phyloP scores from a whole-genome alignment of 331 rosid species.

The Malus hybrid region DNA sequence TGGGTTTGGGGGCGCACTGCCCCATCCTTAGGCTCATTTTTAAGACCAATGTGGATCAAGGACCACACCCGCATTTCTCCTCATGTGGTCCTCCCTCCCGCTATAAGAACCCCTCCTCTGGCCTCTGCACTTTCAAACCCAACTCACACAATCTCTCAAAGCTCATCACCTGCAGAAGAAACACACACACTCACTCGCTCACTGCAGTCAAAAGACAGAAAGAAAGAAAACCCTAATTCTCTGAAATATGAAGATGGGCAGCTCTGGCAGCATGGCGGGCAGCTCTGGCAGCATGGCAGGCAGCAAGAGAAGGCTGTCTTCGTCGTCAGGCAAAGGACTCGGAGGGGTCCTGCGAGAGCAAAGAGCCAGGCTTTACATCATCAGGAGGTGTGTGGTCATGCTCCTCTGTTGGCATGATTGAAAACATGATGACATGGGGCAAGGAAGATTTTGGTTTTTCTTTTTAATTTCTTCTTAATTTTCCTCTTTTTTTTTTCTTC shows the following conservation, averaged over 20 bases:
- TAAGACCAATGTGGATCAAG: constrained; percentile 32
- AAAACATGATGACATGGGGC: not conserved
- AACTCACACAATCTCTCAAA: constrained; percentile 2
- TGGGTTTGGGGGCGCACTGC: constrained; percentile 64
- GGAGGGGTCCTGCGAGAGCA: constrained; percentile 83
- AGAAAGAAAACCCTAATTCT: not conserved
- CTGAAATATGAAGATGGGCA: constrained; percentile 61
- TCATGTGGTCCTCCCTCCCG: not conserved
- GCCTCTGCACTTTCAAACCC: constrained; percentile 8
- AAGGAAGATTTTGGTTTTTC: not conserved
- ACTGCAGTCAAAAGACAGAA: not conserved
- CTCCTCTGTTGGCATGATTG: constrained; percentile 97
- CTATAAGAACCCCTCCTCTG: constrained; percentile 33
- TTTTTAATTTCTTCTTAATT: not conserved
- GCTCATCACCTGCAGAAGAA: not conserved
- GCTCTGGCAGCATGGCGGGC: constrained; percentile 31
- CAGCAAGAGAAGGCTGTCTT: constrained; percentile 71
- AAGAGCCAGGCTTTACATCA: constrained; percentile 80
- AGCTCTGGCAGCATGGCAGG: constrained; percentile 38
- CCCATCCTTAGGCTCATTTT: constrained; percentile 56
- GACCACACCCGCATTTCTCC: constrained; percentile 22
- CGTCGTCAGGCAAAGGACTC: constrained; percentile 73
- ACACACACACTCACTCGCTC: not conserved
- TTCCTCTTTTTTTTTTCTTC: not conserved
- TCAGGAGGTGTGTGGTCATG: constrained; percentile 95